Base-by-base conservation (phyloP, 2,329 filamentous ascomycete genomes). In the Phialophora verrucosa region DNA sequence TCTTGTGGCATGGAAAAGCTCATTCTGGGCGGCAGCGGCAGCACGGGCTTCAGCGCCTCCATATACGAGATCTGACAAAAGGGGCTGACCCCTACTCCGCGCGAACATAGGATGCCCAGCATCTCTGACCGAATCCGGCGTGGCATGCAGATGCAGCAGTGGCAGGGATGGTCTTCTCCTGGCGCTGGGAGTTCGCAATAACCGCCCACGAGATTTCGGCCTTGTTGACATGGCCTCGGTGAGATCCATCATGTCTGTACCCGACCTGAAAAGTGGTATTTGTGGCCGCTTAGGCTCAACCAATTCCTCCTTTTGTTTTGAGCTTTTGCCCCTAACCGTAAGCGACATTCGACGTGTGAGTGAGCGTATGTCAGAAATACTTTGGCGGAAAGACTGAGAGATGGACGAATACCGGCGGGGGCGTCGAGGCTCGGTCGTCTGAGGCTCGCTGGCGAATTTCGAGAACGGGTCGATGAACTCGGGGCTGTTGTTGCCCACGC, bases 21-120 rank as follows among this genome's bases (percentile, higher is more conserved):
- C 80, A 69, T 83, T 83, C 70, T 82, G 80, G n/a, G 80, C 81
- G n/a, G 81, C 81, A 2, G 80, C 81, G 11, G 81, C 79, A 31
- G 81, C 81, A 62, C 81, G 77, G 14, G 81, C 81, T 10, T 81
- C 80, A 4, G 81, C 78, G 23, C 81, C 81, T 8, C 77, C 76
- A 35, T 72, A 76, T n/a, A 76, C 71, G 50, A 79, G 74, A 65
- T 79, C 74, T 0, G 79, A 76, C 35, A 81, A 69, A 44, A 80
- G 72, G 4, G 80, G 79, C 25, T 78, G 77, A 51, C 78, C 69
- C 64, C 74, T 74, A 60, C 62, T 72, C 12, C 73, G 72, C 25
- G 73, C 70, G n/a, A 72, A 65, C 38, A 58, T 25, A 8, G 53
- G 31, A 38, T 69, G 54, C 12, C 35, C 29, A 3, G 53, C n/a